Evolutionary conservation across 495 filamentous ascomycete genomes (phyloP).

Genomic region (Pseudotulostoma volvatum): DNA sequence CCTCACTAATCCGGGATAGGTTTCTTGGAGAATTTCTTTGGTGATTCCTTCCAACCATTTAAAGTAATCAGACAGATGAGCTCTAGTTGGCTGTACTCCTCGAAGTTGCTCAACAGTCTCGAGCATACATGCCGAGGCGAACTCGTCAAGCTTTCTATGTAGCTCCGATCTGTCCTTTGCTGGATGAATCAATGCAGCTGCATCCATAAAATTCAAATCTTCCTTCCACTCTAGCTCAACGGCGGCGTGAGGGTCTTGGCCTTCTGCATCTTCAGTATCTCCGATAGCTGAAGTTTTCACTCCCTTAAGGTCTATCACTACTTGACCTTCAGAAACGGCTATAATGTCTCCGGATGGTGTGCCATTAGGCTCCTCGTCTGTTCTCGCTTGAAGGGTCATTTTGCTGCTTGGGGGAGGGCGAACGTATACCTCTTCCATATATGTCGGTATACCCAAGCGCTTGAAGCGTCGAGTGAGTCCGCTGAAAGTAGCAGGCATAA

Average conservation of each 20-base stretch:
- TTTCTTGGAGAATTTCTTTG: too few species aligned
- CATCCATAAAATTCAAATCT: not conserved
- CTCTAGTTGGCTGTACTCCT: not conserved
- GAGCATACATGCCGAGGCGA: not conserved
- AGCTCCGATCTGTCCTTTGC: not conserved
- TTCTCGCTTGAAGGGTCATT: not conserved
- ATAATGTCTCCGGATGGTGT: not conserved
- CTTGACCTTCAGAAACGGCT: not conserved
- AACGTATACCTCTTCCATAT: conserved; percentile 16
- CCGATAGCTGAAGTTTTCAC: not conserved
- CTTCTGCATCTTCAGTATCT: not conserved
- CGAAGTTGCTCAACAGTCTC: not conserved
- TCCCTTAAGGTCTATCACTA: not conserved
- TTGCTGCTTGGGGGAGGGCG: conserved; percentile 3
- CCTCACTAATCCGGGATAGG: not conserved
- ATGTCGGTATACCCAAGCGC: conserved; percentile 11
- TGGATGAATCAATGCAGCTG: not conserved
- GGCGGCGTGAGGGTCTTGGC: not conserved
- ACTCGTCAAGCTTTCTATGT: not conserved
- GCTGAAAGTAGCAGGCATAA: conserved; percentile 15
- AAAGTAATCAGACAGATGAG: not conserved
- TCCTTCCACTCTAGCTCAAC: not conserved
- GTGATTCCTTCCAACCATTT: not conserved
- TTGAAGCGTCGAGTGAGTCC: conserved; percentile 14
- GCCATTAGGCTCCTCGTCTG: not conserved